Evolutionary conservation across 1,284 basidiomycete genomes (phyloP).

Genomic region (Stygiomarasmius scandens): DNA sequence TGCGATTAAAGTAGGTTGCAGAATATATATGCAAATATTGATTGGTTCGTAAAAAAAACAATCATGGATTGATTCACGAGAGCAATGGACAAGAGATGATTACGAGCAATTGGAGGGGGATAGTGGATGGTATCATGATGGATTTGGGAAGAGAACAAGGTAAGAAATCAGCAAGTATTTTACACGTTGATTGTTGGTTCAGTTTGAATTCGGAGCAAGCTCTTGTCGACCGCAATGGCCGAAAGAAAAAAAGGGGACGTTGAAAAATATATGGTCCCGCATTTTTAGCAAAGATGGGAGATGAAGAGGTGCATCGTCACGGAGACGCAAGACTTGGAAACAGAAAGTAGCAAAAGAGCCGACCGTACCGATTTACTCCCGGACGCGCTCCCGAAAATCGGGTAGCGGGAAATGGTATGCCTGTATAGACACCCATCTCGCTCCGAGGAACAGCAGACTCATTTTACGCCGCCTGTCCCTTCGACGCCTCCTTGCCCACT

Average conservation of each 20-base stretch:
- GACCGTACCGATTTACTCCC: too few relatives aligned
- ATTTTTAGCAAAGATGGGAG: background rate
- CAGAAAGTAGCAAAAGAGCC: too few relatives aligned
- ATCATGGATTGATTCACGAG: background rate
- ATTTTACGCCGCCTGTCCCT: background rate
- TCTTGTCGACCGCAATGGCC: too few relatives aligned
- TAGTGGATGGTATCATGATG: background rate
- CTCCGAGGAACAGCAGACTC: background rate
- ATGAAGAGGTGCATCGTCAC: too few relatives aligned
- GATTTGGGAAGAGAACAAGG: background rate
- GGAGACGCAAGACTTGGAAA: too few relatives aligned
- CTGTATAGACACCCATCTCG: background rate
- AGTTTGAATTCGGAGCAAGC: background rate
- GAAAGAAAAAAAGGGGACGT: background rate
- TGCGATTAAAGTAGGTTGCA: too few relatives aligned
- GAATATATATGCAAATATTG: background rate
- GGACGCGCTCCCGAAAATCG: background rate
- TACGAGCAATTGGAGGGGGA: background rate
- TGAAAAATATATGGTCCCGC: background rate
- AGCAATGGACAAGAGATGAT: too few relatives aligned
- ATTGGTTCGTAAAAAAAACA: background rate
- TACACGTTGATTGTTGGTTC: background rate
- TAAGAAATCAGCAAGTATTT: background rate
- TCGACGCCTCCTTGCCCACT: background rate
- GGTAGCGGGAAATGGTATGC: background rate